Conservation (phyloP, 2,329 filamentous ascomycete genomes). For the Clarireedia sp. region DNA sequence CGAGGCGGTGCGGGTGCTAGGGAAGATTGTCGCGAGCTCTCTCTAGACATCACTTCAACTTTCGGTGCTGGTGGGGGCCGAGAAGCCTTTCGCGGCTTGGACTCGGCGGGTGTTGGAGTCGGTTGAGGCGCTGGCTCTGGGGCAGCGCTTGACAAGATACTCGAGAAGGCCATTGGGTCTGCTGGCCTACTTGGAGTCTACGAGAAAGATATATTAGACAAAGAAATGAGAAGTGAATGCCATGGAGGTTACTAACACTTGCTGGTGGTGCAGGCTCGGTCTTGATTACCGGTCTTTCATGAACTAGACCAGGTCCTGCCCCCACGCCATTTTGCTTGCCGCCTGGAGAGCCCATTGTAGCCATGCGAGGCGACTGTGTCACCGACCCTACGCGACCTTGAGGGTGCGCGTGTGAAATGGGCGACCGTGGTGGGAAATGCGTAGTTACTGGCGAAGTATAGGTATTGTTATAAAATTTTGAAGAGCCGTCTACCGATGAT, state of each 20-base stretch:
- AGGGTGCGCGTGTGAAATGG: constrained; percentile 40
- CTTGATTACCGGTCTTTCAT: constrained; percentile 20
- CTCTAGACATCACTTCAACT: constrained; percentile 23
- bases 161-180: constrained; percentile 93
- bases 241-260: constrained; percentile 18
- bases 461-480: constrained; percentile 43
- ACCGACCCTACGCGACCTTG: constrained; percentile 21
- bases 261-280: constrained; percentile 19
- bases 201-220: constrained; percentile 11
- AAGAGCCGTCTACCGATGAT: constrained; percentile 33
- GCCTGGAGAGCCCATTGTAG: constrained; percentile 41
- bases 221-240: not conserved
- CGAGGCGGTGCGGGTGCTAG: constrained; percentile 30
- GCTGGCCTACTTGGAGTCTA: constrained; percentile 66
- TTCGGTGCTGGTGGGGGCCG: constrained; percentile 16
- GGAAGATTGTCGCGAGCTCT: constrained; percentile 39
- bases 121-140: constrained; percentile 44
- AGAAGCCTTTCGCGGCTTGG: constrained; percentile 24
- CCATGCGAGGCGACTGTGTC: constrained; percentile 26
- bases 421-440: constrained; percentile 42
- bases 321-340: constrained; percentile 36
- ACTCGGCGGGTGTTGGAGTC: constrained; percentile 1
- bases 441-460: constrained; percentile 42
- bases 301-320: constrained; percentile 15
- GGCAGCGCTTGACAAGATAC: constrained; percentile 77